Percentiles rank a stretch among this genome's conserved stretches.
Evolutionary conservation across 208 protist genomes (phyloP).

Genomic region (Wallacemonas sp.): DNA sequence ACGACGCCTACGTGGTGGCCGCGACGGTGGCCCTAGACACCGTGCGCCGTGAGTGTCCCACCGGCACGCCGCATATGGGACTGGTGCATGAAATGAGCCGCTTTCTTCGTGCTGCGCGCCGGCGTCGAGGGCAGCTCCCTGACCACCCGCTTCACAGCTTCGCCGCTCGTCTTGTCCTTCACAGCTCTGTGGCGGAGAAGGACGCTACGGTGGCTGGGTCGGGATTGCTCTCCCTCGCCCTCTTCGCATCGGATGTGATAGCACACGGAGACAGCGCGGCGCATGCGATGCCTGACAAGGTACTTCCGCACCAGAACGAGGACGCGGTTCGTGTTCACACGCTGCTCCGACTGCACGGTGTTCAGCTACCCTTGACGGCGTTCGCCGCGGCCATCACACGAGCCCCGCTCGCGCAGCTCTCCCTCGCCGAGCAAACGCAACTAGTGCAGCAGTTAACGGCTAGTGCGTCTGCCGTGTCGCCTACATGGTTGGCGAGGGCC

Average conservation of each 20-base stretch:
- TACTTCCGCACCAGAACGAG: too few relatives aligned
- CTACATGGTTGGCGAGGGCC: slow-evolving; percentile 45
- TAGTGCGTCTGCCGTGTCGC: slow-evolving; percentile 46
- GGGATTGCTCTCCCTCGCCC: slow-evolving; percentile 24
- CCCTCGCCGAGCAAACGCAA: slow-evolving; percentile 37
- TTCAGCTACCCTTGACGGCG: slow-evolving; percentile 38
- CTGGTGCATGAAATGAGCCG: slow-evolving; percentile 19
- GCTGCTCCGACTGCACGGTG: slow-evolving; percentile 58
- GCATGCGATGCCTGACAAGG: too few relatives aligned
- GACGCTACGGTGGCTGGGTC: slow-evolving; percentile 27
- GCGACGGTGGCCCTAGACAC: slow-evolving; percentile 30
- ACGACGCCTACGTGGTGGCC: slow-evolving; percentile 41
- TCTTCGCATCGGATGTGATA: not conserved
- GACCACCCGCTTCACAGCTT: slow-evolving; percentile 61
- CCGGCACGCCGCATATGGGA: too few relatives aligned
- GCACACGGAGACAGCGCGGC: not conserved
- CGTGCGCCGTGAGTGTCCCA: too few relatives aligned
- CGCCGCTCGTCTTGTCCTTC: slow-evolving; percentile 48
- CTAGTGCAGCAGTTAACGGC: slow-evolving; percentile 72
- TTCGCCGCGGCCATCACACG: slow-evolving; percentile 73
- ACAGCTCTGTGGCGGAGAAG: slow-evolving; percentile 31
- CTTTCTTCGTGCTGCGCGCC: slow-evolving; percentile 39
- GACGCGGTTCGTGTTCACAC: too few relatives aligned
- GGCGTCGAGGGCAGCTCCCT: slow-evolving; percentile 56
- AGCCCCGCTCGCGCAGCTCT: slow-evolving; percentile 41